Evolutionary conservation across 495 filamentous ascomycete species (phyloP), one percentile per base, ranked within the genome.

Genomic region (Neurospora sp.): DNA sequence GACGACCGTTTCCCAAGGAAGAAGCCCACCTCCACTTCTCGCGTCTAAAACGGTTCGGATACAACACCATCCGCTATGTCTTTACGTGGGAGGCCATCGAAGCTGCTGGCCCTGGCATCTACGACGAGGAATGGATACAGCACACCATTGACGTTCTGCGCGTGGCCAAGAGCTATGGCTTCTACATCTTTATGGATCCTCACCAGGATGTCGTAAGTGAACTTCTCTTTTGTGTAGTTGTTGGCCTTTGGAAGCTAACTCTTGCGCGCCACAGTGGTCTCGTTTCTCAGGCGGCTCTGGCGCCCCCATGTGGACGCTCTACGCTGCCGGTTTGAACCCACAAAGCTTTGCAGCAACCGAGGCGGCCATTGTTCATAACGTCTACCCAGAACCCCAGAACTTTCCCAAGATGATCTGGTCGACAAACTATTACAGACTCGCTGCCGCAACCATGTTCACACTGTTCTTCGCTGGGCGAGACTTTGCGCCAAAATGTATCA

Each of bases 31-130:
- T 88, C 1, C 96, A 99, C 77, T 97, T 99, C 79, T 88, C 92
- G n/a, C 85, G 94, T 40, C 81, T 99, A 70, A 90, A 90, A 74
- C 91, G 90, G 74, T 97, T 88, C 85, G 96, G 96, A 8, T 99
- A 97, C 81, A 99, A 98, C 81, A 93, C 92, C 1, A 95, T 99
- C 70, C 87, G 96, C 77, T 99, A 99, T 79, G 86, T 99, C 73
- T 99, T 97, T 79, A 98, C 95, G 0, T 99, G 96, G 96, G 96
- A 99, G 80, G 95, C 96, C n/a, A 95, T 99, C 77, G 96, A 99
- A 83, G 90, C 94, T 73, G 90, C 90, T 14, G 96, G 94, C 0
- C 96, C 96, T n/a, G 94, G 94, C 1, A 92, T 86, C 74, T 99
- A 98, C 81, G 96, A 99, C 74, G 92, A 99, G 77, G 92, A 93